phyloP scores from a whole-genome alignment of 257 asterid genomes.

The Ilex aquifolium region DNA sequence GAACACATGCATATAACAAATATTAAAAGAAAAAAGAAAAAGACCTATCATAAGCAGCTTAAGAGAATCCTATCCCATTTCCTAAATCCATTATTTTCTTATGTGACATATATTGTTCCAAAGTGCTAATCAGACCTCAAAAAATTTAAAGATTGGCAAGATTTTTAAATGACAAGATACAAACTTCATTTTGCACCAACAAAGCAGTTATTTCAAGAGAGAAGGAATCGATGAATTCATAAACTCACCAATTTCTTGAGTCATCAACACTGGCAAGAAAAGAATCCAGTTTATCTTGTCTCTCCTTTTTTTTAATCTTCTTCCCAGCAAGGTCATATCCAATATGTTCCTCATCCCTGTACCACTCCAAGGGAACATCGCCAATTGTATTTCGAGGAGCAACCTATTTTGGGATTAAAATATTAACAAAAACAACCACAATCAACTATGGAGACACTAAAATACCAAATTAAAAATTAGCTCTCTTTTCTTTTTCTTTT shows the following conservation, averaged over 20 bases:
- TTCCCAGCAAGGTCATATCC: slow-evolving; percentile 85
- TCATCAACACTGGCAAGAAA: slow-evolving; percentile 79
- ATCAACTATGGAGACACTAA: not conserved
- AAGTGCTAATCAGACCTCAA: too few relatives aligned
- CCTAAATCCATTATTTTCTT: too few relatives aligned
- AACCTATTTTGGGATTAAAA: slow-evolving; percentile 39
- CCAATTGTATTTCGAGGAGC: slow-evolving; percentile 92
- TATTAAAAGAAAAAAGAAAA: too few relatives aligned
- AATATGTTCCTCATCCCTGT: slow-evolving; percentile 88
- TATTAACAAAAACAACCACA: slow-evolving; percentile 4
- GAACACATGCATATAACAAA: too few relatives aligned
- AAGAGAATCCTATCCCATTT: too few relatives aligned
- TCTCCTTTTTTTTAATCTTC: slow-evolving; percentile 91
- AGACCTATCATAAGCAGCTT: too few relatives aligned
- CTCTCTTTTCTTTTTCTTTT: too few relatives aligned
- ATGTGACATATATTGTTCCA: too few relatives aligned
- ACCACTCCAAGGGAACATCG: slow-evolving; percentile 81
- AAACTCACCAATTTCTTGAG: slow-evolving; percentile 68
- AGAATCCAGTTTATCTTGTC: slow-evolving; percentile 65
- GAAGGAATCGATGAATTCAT: not conserved
- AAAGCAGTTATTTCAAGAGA: not conserved
- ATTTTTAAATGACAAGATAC: too few relatives aligned
- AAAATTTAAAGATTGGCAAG: too few relatives aligned
- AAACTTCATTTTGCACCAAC: not conserved
- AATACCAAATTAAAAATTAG: too few relatives aligned